phyloP scores from a whole-genome alignment of 345 rosid species.

The Melastoma malabathricum region DNA sequence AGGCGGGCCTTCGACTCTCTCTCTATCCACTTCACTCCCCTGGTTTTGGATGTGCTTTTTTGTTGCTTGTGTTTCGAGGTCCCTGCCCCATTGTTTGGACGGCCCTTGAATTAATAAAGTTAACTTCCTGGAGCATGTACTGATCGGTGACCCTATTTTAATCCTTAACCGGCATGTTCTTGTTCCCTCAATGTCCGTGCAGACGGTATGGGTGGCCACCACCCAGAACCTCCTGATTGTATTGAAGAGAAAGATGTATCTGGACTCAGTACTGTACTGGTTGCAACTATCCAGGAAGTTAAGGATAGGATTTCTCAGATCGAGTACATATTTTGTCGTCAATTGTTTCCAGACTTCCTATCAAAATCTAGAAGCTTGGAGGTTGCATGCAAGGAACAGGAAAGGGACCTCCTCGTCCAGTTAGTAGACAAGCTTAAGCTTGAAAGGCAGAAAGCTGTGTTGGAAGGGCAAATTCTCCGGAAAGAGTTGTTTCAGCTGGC shows the following conservation, averaged over 20 bases:
- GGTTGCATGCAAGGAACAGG: conserved; percentile 44
- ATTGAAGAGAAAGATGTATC: conserved; percentile 36
- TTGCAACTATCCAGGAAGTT: conserved; percentile 83
- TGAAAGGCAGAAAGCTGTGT: conserved; percentile 26
- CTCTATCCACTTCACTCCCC: too few relatives aligned
- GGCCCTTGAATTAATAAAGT: too few relatives aligned
- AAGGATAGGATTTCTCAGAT: conserved; percentile 86
- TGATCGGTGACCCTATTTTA: too few relatives aligned
- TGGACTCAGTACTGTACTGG: conserved; percentile 60
- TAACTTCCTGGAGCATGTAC: too few relatives aligned
- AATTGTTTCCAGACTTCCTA: conserved; percentile 62
- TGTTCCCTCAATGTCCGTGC: too few relatives aligned
- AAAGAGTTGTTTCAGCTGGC: conserved; percentile 26
- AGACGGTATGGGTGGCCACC: too few relatives aligned
- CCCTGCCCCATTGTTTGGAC: too few relatives aligned
- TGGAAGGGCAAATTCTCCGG: conserved; percentile 27
- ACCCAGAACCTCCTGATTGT: too few relatives aligned
- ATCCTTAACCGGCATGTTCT: too few relatives aligned
- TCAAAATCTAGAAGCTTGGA: conserved; percentile 38
- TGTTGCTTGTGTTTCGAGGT: too few relatives aligned
- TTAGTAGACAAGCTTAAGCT: conserved; percentile 32
- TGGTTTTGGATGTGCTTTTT: too few relatives aligned
- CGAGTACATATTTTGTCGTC: conserved; percentile 77
- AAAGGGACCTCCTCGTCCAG: conserved; percentile 25
- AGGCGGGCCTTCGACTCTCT: too few relatives aligned